Conservation (phyloP, 2,329 filamentous ascomycete species). For the Cryphonectria japonica region DNA sequence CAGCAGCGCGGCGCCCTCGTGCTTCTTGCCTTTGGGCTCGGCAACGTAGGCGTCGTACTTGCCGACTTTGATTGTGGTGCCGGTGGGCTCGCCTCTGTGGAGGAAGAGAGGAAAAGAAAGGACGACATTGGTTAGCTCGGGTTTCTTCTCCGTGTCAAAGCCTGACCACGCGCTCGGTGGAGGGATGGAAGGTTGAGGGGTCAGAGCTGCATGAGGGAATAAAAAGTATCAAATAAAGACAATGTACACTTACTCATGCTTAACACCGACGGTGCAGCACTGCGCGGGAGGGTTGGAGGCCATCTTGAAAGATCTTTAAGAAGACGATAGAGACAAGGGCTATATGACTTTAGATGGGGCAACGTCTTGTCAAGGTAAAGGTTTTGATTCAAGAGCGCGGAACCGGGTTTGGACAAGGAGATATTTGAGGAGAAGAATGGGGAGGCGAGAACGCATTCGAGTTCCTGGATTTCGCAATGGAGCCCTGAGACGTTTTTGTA, state of each 20-base stretch:
- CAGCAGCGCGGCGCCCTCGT: conserved; percentile 49
- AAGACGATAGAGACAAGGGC: not conserved
- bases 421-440: not conserved
- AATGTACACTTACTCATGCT: conserved; percentile 52
- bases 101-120: not conserved
- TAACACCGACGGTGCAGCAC: conserved; percentile 58
- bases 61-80: conserved; percentile 51
- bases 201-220: not conserved
- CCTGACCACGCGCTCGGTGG: not conserved
- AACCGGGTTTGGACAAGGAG: not conserved
- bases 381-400: not conserved
- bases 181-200: not conserved
- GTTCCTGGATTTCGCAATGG: not conserved
- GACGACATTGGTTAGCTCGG: not conserved
- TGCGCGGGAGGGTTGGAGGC: conserved; percentile 55
- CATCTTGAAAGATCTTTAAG: conserved; percentile 43
- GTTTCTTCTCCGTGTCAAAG: not conserved
- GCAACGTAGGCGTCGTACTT: conserved; percentile 56
- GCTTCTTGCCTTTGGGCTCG: conserved; percentile 45
- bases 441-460: not conserved
- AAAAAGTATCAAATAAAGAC: not conserved
- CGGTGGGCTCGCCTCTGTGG: conserved; percentile 52
- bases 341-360: not conserved
- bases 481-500: not conserved
- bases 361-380: not conserved